Evolutionary conservation across 2,329 filamentous ascomycete genomes (phyloP), one percentile per base, ranked within the genome.

Genomic region (Pestalotiopsis sp.): DNA sequence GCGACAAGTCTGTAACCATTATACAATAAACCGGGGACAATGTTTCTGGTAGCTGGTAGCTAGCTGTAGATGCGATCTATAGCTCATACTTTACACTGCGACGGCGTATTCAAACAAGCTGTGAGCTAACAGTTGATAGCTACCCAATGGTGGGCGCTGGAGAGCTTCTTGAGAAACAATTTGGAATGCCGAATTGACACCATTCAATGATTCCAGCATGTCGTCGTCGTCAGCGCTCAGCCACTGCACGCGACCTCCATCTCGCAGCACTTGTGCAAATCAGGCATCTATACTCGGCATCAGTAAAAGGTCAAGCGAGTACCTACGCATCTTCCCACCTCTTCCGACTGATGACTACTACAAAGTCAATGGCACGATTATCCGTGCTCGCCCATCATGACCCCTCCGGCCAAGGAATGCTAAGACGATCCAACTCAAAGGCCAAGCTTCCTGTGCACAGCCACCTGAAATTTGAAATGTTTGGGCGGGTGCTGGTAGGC

Each of bases 361-460:
- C 17, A 52, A 52, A 52, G 20, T 52, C 45, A 52, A 52, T 52
- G 45, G 45, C 45, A 52, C 45, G 45, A 52, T 9, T 14, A 49
- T 49, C 13, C 41, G 45, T 52, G 17, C 17, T n/a, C 17, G 20
- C 45, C 45, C 45, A 17, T 52, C 45, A 36, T 52, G 7, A n/a
- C 20, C 17, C 45, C 45, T 52, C 45, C 20, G 20, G 45, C 45
- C 45, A 52, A 52, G 45, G 45, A 20, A 52, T 52, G 45, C 45
- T 52, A 23, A 23, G 45, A 52, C 45, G 45, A 52, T 52, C 20
- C 45, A 9, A n/a, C 17, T 9, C 45, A 52, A 52, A n/a, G 23
- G 45, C 64, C 64, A 66, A 66, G 64, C 64, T 66, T 36, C 45
- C 17, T 14, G 7, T 31, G 49, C 64, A 66, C 64, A 66, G 64